Percentiles rank a stretch among this genome's conserved stretches.
Conservation (phyloP, 805 yeast genomes). For the Wickerhamiella parazyma region DNA sequence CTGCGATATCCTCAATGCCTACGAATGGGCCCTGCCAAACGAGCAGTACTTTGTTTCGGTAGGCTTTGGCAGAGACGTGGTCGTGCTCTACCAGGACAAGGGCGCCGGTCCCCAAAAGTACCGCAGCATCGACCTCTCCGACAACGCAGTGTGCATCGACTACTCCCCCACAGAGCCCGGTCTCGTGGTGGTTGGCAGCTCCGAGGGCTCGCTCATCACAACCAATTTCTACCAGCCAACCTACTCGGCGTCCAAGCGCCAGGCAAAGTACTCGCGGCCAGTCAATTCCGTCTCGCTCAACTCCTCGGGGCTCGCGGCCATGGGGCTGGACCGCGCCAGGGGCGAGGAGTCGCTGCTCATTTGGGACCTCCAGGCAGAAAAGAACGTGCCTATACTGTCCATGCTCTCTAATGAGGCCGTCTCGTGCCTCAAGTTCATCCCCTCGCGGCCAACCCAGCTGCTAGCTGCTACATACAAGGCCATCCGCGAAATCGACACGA, state of each 20-base stretch:
- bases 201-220: constrained; percentile 50
- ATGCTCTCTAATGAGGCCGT: constrained; percentile 65
- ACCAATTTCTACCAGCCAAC: constrained; percentile 40
- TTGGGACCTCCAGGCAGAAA: constrained; percentile 45
- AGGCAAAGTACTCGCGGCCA: constrained; percentile 56
- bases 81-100: constrained; percentile 35
- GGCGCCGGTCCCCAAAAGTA: constrained; percentile 19
- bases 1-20: constrained; percentile 46
- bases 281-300: constrained; percentile 66
- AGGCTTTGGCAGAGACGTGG: constrained; percentile 71
- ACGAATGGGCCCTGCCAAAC: constrained; percentile 43
- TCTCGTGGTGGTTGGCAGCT: constrained; percentile 54
- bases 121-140: constrained; percentile 16
- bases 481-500: constrained; percentile 55
- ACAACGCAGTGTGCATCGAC: constrained; percentile 37
- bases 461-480: constrained; percentile 67
- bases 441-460: constrained; percentile 37
- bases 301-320: constrained; percentile 49
- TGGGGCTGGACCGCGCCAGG: constrained; percentile 66
- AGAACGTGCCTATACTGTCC: constrained; percentile 25
- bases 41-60: constrained; percentile 52
- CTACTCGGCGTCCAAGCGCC: constrained; percentile 31
- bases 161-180: constrained; percentile 27
- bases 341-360: constrained; percentile 64
- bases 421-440: constrained; percentile 51